Base-by-base conservation (phyloP, 768 basidiomycete genomes). In the Porphyrellus cyaneotinctus region DNA sequence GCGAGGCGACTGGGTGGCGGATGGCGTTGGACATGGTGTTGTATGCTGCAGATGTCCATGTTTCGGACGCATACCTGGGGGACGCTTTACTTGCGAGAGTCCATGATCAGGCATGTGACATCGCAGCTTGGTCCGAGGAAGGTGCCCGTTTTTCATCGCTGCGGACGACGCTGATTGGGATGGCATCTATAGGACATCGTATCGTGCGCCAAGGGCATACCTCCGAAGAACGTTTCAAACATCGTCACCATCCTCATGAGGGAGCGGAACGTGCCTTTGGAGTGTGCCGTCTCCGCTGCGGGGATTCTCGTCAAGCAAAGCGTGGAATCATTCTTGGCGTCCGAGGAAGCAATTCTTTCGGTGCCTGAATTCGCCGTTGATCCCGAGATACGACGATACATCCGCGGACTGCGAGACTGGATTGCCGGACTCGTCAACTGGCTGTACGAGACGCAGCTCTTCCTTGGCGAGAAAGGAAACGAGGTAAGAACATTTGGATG, bases 401-500 rank as follows among this genome's bases (percentile, higher is more conserved):
- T 80, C 26, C 75, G 68, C n/a, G 78, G 77, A 8, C 63, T 85
- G 26, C 76, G 77, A 32, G 79, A 84, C 53, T 80, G 75, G 55
- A 73, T 86, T 35, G 72, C 76, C 3, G 84, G 84, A 9, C 73
- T 71, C n/a, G 58, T 81, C n/a, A 78, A 85, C 58, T 85, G 84
- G 84, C 53, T 75, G 32, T 87, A 85, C 58, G 82, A 85, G 65
- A 83, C 79, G 0, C 77, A 84, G 53, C 60, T 82, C 39, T 85
- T 78, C 60, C 78, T 87, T 44, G 81, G 80, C 32, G 74, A 74
- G 44, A 78, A 77, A 50, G 82, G 81, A 0, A 75, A 74, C 36
- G 78, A 84, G 62, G 79, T 84, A 32, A 72, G 79, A 58, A 72
- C 73, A 4, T 83, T 82, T 64, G 82, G 83, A 32, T 85, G 83